phyloP scores from a whole-genome alignment of 805 yeast species.

The Ogataea paradorogensis region DNA sequence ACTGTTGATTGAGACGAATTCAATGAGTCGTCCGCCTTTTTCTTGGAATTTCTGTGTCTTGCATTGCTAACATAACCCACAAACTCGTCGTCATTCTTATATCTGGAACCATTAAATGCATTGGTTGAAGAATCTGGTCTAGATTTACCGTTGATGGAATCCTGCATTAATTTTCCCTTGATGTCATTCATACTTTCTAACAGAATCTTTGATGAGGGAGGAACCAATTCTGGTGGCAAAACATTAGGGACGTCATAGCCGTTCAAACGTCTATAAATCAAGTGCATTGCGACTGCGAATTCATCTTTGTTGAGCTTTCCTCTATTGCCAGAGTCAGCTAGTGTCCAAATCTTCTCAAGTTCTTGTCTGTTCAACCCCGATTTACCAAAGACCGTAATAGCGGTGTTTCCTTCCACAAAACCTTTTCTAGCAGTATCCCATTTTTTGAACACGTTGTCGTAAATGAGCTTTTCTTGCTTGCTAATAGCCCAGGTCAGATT shows the following conservation, averaged over 20 bases:
- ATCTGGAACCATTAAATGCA: constrained; percentile 49
- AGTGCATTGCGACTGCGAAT: constrained; percentile 96
- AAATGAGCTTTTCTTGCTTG: constrained; percentile 80
- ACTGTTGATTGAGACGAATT: constrained; percentile 40
- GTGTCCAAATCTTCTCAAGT: constrained; percentile 86
- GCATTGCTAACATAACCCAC: constrained; percentile 58
- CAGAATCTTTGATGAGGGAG: constrained; percentile 76
- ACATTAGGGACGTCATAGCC: constrained; percentile 81
- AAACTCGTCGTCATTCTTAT: constrained; percentile 72
- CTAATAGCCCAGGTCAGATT: constrained; percentile 81
- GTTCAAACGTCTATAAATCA: constrained; percentile 84
- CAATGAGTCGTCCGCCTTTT: constrained; percentile 26
- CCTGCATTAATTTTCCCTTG: constrained; percentile 57
- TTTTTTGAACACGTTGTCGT: constrained; percentile 82
- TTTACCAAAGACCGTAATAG: constrained; percentile 84
- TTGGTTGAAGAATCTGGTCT: constrained; percentile 28
- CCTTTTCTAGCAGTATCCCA: constrained; percentile 77
- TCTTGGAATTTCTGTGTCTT: constrained; percentile 47
- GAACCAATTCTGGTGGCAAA: constrained; percentile 85
- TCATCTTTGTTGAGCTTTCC: constrained; percentile 87
- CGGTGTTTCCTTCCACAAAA: constrained; percentile 71
- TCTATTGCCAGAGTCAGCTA: constrained; percentile 77
- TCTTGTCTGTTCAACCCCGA: constrained; percentile 85
- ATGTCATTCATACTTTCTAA: constrained; percentile 68
- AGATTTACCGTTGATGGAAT: constrained; percentile 28